Evolutionary conservation across 2,329 filamentous ascomycete species (phyloP), one percentile per base, ranked within the genome.

Genomic region (Xylariaceae sp.): DNA sequence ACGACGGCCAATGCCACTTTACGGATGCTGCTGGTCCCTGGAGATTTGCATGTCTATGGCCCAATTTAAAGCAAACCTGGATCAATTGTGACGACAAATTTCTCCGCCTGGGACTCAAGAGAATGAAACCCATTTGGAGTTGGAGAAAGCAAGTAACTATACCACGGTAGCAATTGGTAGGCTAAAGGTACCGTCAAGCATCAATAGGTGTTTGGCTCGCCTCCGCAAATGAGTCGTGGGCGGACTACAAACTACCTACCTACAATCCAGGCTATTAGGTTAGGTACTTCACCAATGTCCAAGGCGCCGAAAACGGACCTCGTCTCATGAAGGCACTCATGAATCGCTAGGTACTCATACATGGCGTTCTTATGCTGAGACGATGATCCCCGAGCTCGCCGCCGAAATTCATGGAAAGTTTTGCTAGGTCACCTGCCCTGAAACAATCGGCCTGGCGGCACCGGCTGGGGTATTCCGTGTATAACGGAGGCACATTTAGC

Each of bases 231-330:
- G 26, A 26, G 42, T 46, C 39, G 35, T 30, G 34, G 45, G 30
- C 27, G 41, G 40, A 31, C 43, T 45, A n/a, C 47, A 45, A 40
- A 43, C 47, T 43, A 44, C 42, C 42, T 3, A 30, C 26, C 4
- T 29, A 7, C 19, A 26, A 11, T 27, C 42, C 12, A 30, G 8
- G 11, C 27, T 27, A 45, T 35, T 7, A 34, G 46, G 19, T 19
- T 19, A 19, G 19, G 19, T 19, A 19, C 19, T 19, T 19, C 19
- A 19, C 19, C 19, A 19, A 19, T 19, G 19, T 19, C 19, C 19
- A 19, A 19, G 42, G 32, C 50, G 50, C 58, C 58, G 58, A 60
- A 42, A 54, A 52, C 55, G 58, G 55, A 58, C 50, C 26, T 55
- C 32, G 27, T 39, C 27, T 50, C 51, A 53, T 19, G 19, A 19